A percentile compares a stretch with the other conserved stretches of the same genome.
Conservation (phyloP, 768 basidiomycete genomes). For the Leccinum sublutescens region DNA sequence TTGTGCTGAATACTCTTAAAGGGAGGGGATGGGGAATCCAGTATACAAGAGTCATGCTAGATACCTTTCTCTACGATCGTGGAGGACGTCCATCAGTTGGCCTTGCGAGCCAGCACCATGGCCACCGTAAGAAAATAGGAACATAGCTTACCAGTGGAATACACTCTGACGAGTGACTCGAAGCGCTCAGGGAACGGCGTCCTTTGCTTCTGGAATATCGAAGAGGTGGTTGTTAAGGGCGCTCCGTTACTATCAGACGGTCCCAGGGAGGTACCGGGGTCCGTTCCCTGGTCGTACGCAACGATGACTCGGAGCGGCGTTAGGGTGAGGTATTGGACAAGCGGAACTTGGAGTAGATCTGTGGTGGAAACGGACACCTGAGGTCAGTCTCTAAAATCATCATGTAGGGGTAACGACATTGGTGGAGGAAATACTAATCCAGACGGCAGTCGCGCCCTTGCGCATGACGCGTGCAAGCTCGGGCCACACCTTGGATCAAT, state of each 20-base stretch:
- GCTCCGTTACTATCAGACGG: background rate
- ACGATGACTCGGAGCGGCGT: conserved; percentile 7
- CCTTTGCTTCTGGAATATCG: conserved; percentile 2
- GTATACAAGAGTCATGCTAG: background rate
- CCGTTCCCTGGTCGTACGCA: conserved; percentile 1
- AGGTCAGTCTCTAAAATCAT: background rate
- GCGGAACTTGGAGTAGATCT: conserved; percentile 11
- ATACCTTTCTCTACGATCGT: background rate
- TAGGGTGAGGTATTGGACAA: conserved; percentile 2
- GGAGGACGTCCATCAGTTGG: background rate
- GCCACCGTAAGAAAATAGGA: conserved; percentile 19
- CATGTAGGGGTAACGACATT: background rate
- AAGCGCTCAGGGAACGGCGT: conserved; percentile 26
- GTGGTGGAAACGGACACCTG: too few species aligned
- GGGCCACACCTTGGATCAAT: too few species aligned
- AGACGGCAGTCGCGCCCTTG: conserved; percentile 24
- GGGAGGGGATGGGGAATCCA: background rate
- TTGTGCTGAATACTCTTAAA: background rate
- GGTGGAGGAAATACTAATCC: conserved; percentile 45
- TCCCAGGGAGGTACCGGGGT: background rate
- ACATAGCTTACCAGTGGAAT: conserved; percentile 49
- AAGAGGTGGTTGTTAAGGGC: conserved; percentile 3
- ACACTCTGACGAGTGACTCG: conserved; percentile 48
- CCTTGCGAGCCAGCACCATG: conserved; percentile 20
- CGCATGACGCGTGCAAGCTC: too few species aligned